These are phyloP conservation scores for Tuber magnatum DNA, from an alignment of 495 filamentous ascomycete genomes.

Conservation along the genomic window DNA sequence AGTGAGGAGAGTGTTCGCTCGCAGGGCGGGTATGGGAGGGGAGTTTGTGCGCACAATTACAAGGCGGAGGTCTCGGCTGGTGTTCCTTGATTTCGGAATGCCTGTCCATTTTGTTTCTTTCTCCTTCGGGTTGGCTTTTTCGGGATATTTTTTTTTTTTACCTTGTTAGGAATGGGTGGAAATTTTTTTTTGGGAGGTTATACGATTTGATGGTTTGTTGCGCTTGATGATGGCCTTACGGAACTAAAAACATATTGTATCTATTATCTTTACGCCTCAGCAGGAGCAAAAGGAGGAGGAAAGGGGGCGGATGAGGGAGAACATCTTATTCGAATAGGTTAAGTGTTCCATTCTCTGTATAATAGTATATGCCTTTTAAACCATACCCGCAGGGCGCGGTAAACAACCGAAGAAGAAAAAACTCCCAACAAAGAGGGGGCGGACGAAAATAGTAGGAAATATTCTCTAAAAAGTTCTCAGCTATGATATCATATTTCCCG, in stretches of 20 bases:
- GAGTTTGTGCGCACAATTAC: constrained; percentile 5
- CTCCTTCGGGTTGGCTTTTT: background rate
- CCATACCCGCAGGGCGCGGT: background rate
- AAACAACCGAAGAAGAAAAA: background rate
- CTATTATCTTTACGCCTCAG: background rate
- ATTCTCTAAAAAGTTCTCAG: background rate
- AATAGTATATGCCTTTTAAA: background rate
- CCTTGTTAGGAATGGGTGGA: background rate
- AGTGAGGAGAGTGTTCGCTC: background rate
- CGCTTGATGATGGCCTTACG: constrained; percentile 4
- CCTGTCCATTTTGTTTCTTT: background rate
- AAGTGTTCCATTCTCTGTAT: background rate
- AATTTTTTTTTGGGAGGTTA: background rate
- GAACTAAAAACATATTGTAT: constrained; percentile 7
- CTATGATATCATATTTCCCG: background rate
- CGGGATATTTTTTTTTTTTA: background rate
- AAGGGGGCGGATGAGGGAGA: background rate
- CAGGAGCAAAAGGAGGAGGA: background rate
- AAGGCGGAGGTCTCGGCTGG: background rate
- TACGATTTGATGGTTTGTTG: constrained; percentile 7
- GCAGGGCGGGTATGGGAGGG: background rate
- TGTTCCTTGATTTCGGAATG: background rate
- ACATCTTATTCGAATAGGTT: background rate
- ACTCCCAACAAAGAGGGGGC: background rate
- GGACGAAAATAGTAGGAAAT: background rate